Percentiles rank a stretch among this genome's conserved stretches.
phyloP scores from a whole-genome alignment of 2,329 filamentous ascomycete species.

The Claviceps sp. region DNA sequence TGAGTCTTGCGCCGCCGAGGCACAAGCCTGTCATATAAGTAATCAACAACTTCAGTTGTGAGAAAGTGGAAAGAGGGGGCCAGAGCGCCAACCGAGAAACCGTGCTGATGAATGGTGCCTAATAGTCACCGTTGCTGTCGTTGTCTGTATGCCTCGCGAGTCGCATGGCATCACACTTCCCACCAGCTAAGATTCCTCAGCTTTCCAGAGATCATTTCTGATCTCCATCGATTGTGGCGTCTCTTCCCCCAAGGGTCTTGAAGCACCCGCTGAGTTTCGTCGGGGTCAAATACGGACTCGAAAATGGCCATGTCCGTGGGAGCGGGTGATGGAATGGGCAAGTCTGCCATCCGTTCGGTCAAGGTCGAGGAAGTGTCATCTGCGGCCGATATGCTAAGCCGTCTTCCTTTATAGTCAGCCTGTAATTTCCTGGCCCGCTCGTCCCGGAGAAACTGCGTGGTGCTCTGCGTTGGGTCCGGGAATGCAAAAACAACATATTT shows the following conservation, averaged over 20 bases:
- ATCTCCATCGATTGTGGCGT: conserved; percentile 41
- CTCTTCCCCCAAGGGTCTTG: conserved; percentile 28
- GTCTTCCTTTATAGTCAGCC: conserved; percentile 17
- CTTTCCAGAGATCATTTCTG: conserved; percentile 25
- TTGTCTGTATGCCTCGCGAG: background rate
- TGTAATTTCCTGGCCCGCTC: conserved; percentile 40
- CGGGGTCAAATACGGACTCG: conserved; percentile 34
- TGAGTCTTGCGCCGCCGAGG: too few species aligned
- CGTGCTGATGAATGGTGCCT: too few species aligned
- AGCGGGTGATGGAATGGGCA: conserved; percentile 5
- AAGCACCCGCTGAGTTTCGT: conserved; percentile 36
- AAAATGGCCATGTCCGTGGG: conserved; percentile 40
- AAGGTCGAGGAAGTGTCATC: conserved; percentile 12
- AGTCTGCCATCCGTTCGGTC: conserved; percentile 11
- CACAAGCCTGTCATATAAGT: too few species aligned
- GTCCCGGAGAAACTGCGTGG: conserved; percentile 36
- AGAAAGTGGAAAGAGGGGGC: too few species aligned
- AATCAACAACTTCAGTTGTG: too few species aligned
- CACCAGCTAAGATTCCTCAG: background rate
- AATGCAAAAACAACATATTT: conserved; percentile 51
- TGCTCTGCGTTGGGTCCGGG: conserved; percentile 42
- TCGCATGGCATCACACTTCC: background rate
- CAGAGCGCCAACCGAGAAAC: too few species aligned
- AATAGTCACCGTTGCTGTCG: too few species aligned
- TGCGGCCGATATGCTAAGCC: conserved; percentile 18